phyloP scores from a whole-genome alignment of 441 rosid species.

The Eutrema salsugineum region DNA sequence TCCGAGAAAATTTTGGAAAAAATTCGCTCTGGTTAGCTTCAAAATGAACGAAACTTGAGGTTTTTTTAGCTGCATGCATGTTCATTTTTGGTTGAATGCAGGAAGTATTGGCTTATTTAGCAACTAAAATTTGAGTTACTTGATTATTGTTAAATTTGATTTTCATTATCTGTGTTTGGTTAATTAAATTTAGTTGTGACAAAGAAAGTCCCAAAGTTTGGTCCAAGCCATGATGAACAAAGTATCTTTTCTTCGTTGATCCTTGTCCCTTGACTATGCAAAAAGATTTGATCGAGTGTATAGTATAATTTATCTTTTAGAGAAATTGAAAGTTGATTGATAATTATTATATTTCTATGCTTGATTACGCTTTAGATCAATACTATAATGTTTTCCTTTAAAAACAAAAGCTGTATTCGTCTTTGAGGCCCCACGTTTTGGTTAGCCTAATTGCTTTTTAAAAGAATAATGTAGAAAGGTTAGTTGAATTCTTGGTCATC shows the following conservation, averaged over 20 bases:
- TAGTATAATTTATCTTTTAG: constrained; percentile 3
- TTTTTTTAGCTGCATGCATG: constrained; percentile 19
- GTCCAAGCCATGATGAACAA: constrained; percentile 25
- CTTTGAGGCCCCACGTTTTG: constrained; percentile 28
- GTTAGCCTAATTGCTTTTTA: constrained; percentile 31
- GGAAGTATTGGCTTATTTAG: constrained; percentile 5
- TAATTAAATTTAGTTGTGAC: neutral
- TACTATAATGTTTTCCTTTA: constrained; percentile 8
- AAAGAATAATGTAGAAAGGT: constrained; percentile 29
- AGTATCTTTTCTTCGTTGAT: constrained; percentile 18
- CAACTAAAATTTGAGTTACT: neutral
- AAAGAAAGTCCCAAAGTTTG: constrained; percentile 10
- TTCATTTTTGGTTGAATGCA: constrained; percentile 9
- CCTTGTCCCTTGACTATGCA: constrained; percentile 28
- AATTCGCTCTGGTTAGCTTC: neutral
- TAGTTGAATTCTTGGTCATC: constrained; percentile 33
- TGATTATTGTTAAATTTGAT: neutral
- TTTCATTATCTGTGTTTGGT: neutral
- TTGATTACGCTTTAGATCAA: constrained; percentile 18
- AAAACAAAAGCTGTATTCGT: constrained; percentile 12
- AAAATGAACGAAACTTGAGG: neutral
- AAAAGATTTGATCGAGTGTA: constrained; percentile 20
- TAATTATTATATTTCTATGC: neutral
- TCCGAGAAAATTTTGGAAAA: constrained; percentile 8
- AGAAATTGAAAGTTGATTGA: neutral